Evolutionary conservation across 2,329 filamentous ascomycete species (phyloP), one percentile per base, ranked within the genome.

Genomic region (Colletotrichum theobromicola): DNA sequence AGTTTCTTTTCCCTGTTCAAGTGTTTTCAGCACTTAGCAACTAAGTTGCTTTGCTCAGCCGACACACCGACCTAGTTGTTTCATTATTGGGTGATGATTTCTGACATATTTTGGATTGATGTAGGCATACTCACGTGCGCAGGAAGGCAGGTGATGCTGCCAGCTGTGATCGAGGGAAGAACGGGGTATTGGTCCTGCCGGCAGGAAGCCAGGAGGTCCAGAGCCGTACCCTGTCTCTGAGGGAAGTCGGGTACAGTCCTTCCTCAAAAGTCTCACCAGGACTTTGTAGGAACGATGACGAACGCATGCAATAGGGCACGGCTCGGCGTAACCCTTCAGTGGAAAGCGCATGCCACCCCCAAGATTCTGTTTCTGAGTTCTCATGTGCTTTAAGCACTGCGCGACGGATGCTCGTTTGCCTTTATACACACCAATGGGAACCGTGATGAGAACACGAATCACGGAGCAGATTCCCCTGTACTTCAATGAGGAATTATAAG

Each of bases 71-170:
- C n/a, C 3, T 55, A 28, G 15, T 16, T 12, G 15, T 16, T 5
- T 58, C 55, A 30, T 34, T 28, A 13, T 60, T 60, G 57, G 30
- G 57, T 60, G 57, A 60, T n/a, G n/a, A 5, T 32, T 60, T 60
- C 0, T 0, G 1, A 60, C 57, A 34, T 10, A 60, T 60, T 9
- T 60, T 34, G 30, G 28, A 60, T 60, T 34, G 57, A 34, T 60
- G n/a, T 9, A 34, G 5, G 18, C 12, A 60, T 60, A 32, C 18
- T 5, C 5, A 0, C 28, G 28, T 30, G 10, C 34, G 28, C 16
- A 21, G 28, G 4, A 32, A 34, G 30, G 57, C 57, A 60, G 57
- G 57, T 60, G 57, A 55, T 55, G 30, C 57, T 60, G 57, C 30
- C 13, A 18, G 7, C 18, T n/a, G 28, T 32, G 30, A 7, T 21